Evolutionary conservation across 371 early-diverging fungal genomes (phyloP), one percentile per base, ranked within the genome.

Genomic region (Mortierella sp.): DNA sequence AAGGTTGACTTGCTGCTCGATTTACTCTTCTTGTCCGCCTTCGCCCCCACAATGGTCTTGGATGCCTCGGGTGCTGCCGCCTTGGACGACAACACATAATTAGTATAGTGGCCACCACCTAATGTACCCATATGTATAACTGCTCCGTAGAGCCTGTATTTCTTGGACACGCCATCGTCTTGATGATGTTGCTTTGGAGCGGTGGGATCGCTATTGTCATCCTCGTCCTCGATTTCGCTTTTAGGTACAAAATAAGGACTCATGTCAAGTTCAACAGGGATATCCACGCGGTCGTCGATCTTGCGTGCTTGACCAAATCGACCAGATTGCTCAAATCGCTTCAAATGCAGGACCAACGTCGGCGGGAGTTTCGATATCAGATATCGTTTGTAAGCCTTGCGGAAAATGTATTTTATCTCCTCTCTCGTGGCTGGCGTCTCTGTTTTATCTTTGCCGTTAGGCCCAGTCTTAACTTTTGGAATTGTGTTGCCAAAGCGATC

Each of bases 121-220:
- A 92, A 65, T 24, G 91, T 90, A 7, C 97, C 97, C 53, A 85
- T 76, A 79, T 96, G 97, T 0, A 92, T 94, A n/a, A 95, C 87
- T 0, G 95, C 92, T 19, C 91, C 95, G 84, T 94, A 93, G 7
- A 96, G 76, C 1, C 84, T 72, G 75, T 96, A 96, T 50, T 83
- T 75, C 61, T 82, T 76, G 43, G 69, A 62, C 45, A 52, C 21
- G 0, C 38, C 58, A 19, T 59, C 50, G 6, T 41, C 59, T 5
- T 65, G 62, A 32, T 58, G 58, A 24, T 48, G 63, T 16, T 58
- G 32, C 24, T 62, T 45, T 6, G 24, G 21, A 24, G n/a, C 33
- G 2, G 22, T 21, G 6, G 10, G 47, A 7, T 48, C 36, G 10
- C 63, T 50, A 40, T 58, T 61, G 57, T 62, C 76, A 38, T 41